A percentile compares a stretch with the other conserved stretches of the same genome.
Evolutionary conservation across 2,329 filamentous ascomycete species (phyloP).

Genomic region (Botrytis galanthina): DNA sequence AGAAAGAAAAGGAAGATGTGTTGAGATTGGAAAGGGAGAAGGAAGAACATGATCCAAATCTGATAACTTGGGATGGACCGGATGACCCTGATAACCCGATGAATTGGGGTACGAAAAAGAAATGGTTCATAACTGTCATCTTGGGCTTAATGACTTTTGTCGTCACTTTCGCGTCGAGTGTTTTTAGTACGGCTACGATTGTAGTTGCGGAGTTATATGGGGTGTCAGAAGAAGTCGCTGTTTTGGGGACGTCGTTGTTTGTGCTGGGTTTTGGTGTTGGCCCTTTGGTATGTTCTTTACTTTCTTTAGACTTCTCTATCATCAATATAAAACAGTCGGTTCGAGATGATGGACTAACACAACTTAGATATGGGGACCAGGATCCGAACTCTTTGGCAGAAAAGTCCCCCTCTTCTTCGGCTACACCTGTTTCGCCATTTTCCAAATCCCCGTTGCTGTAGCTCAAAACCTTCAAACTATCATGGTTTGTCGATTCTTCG

Average conservation of each 20-base stretch:
- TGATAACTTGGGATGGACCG: constrained; percentile 24
- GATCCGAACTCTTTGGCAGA: constrained; percentile 50
- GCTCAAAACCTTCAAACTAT: constrained; percentile 54
- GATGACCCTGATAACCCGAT: constrained; percentile 22
- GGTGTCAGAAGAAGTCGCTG: constrained; percentile 46
- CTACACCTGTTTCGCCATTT: constrained; percentile 49
- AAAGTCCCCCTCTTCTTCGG: constrained; percentile 48
- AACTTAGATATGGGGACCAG: constrained; percentile 42
- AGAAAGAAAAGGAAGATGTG: neutral
- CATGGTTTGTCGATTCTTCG: constrained; percentile 53
- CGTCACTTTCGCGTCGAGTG: constrained; percentile 39
- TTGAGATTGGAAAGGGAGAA: neutral
- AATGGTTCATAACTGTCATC: constrained; percentile 30
- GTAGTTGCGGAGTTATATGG: constrained; percentile 27
- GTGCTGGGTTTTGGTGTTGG: constrained; percentile 70
- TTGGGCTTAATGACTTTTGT: constrained; percentile 39
- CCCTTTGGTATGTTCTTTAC: constrained; percentile 51
- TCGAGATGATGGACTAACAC: neutral
- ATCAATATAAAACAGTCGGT: neutral
- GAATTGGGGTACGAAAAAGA: constrained; percentile 32
- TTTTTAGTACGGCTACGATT: constrained; percentile 33
- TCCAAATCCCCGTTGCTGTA: constrained; percentile 54
- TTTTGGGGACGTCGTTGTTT: constrained; percentile 65
- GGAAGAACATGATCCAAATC: constrained; percentile 19
- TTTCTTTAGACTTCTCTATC: neutral